These are phyloP conservation scores for Euphorbia tirucalli DNA, from an alignment of 345 rosid genomes.

Conservation along the genomic window DNA sequence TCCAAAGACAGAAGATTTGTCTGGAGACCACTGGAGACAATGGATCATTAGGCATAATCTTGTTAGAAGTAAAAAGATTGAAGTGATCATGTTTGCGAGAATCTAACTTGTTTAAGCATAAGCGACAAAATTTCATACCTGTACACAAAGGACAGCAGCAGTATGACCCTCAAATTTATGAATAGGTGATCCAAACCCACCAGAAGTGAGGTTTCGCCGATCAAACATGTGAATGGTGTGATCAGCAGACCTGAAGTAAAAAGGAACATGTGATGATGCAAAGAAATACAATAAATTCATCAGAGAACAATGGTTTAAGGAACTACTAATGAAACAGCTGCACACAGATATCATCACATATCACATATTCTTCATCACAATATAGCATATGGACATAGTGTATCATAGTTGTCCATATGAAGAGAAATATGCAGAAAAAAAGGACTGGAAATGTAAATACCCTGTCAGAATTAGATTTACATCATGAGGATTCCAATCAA, in stretches of 20 bases:
- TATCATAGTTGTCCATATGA: not conserved
- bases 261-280: not conserved
- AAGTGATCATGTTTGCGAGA: not conserved
- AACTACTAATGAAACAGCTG: not conserved
- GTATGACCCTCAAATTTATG: conserved; percentile 74
- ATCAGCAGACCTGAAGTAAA: conserved; percentile 42
- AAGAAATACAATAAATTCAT: conserved; percentile 1
- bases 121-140: conserved; percentile 32
- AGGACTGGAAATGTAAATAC: conserved; percentile 26
- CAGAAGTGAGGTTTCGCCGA: conserved; percentile 50
- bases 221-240: conserved; percentile 52
- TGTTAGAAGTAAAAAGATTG: not conserved
- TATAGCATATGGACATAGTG: not conserved
- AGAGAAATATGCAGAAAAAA: not conserved
- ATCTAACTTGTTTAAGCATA: too few relatives aligned
- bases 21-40: conserved; percentile 34
- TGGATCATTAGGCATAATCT: not conserved
- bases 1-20: conserved; percentile 33
- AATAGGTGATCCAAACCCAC: conserved; percentile 64
- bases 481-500: conserved; percentile 75
- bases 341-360: not conserved
- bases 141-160: conserved; percentile 90
- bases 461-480: conserved; percentile 60
- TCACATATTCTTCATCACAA: not conserved
- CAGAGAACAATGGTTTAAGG: not conserved